These are phyloP conservation scores for Trypanosomatidae sp. DNA, from an alignment of 208 protist genomes.

Conservation along the genomic window DNA sequence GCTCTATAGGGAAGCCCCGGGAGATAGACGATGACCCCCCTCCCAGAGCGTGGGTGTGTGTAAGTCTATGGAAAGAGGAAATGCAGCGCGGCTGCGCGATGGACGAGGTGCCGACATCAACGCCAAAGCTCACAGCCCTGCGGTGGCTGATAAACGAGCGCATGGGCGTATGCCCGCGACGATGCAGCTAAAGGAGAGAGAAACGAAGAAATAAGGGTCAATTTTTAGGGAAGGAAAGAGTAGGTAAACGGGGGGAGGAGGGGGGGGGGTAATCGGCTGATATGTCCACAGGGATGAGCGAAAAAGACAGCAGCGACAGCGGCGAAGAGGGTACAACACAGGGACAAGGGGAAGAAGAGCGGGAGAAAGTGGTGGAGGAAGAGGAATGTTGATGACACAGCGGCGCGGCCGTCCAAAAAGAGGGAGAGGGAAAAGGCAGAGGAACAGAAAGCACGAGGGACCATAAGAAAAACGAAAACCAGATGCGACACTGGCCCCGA, in stretches of 20 bases:
- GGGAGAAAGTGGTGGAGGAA: neutral
- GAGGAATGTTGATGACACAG: neutral
- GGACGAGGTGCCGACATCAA: neutral
- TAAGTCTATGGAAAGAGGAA: constrained; percentile 22
- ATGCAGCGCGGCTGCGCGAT: constrained; percentile 6
- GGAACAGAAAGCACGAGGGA: neutral
- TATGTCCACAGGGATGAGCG: neutral
- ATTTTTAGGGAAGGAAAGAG: neutral
- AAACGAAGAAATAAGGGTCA: neutral
- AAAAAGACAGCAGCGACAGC: neutral
- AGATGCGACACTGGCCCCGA: neutral
- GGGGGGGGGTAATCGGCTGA: neutral
- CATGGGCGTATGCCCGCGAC: constrained; percentile 1
- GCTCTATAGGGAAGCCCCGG: constrained; percentile 9
- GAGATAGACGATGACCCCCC: neutral
- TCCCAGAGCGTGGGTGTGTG: constrained; percentile 1
- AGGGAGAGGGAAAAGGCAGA: neutral
- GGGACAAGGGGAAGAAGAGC: neutral
- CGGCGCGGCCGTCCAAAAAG: neutral
- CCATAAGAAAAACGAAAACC: neutral
- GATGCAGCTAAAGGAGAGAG: neutral
- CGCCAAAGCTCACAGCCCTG: neutral
- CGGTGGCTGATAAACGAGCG: constrained; percentile 14
- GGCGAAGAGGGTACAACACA: neutral
- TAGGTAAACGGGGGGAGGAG: neutral